Evolutionary conservation across 495 filamentous ascomycete species (phyloP).

Genomic region (Xeromyces bisporus): DNA sequence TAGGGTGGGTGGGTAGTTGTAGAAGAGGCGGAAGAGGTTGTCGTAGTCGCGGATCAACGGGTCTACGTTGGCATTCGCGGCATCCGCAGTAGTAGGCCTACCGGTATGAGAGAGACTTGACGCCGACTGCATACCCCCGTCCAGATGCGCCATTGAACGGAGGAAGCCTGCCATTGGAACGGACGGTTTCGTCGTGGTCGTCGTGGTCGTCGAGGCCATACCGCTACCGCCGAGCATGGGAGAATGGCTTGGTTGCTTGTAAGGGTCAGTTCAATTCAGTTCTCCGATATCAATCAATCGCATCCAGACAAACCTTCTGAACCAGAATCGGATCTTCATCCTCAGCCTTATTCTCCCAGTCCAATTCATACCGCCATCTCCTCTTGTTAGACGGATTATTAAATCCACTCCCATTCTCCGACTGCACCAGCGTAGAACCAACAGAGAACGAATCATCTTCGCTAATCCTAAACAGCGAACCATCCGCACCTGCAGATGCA

Average conservation of each 20-base stretch:
- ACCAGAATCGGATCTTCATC: conserved; percentile 80
- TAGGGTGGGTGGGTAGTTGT: conserved; percentile 69
- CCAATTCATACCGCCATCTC: conserved; percentile 76
- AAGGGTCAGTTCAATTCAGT: too few species aligned
- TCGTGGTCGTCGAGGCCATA: conserved; percentile 32
- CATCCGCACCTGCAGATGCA: too few species aligned
- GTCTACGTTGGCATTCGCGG: conserved; percentile 40
- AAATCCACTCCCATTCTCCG: conserved; percentile 18
- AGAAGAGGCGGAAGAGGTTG: conserved; percentile 83
- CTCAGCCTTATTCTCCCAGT: conserved; percentile 49
- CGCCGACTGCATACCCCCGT: conserved; percentile 39
- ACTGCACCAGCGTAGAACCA: conserved; percentile 25
- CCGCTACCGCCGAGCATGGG: conserved; percentile 32
- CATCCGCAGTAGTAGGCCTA: conserved; percentile 15
- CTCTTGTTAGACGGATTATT: conserved; percentile 24
- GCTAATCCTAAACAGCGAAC: conserved; percentile 37
- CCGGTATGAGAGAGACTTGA: too few species aligned
- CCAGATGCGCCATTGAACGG: conserved; percentile 65
- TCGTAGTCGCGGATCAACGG: conserved; percentile 70
- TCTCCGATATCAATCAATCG: too few species aligned
- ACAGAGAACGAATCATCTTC: conserved; percentile 34
- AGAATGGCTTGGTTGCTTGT: conserved; percentile 27
- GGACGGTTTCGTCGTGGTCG: conserved; percentile 37
- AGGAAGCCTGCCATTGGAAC: conserved; percentile 51
- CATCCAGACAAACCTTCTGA: conserved; percentile 48